Evolutionary conservation across 768 basidiomycete genomes (phyloP).

Genomic region (Pisolithus tinctorius): DNA sequence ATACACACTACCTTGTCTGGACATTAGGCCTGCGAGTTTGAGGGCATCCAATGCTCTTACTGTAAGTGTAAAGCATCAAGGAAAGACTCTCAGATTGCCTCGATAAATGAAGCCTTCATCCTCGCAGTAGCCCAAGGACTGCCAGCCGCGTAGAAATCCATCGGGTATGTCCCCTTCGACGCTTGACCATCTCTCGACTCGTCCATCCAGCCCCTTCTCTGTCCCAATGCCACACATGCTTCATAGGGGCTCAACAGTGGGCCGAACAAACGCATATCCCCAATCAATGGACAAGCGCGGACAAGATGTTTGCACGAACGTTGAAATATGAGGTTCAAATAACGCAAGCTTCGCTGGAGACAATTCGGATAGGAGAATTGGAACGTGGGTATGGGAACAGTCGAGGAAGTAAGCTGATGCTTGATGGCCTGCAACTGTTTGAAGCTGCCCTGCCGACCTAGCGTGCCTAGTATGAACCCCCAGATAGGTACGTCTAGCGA

Average conservation of each 20-base stretch:
- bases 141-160: conserved; percentile 92
- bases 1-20: not conserved
- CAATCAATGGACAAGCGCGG: conserved; percentile 96
- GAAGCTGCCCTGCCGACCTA: conserved; percentile 91
- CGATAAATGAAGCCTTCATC: conserved; percentile 41
- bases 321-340: conserved; percentile 73
- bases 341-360: conserved; percentile 90
- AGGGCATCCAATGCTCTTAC: not conserved
- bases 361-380: conserved; percentile 93
- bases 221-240: conserved; percentile 72
- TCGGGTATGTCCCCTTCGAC: conserved; percentile 57
- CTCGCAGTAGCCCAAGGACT: conserved; percentile 72
- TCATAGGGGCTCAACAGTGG: conserved; percentile 92
- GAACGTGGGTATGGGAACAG: conserved; percentile 63
- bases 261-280: conserved; percentile 92
- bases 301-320: conserved; percentile 95
- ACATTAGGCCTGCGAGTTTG: not conserved
- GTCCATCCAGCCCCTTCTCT: conserved; percentile 61
- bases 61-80: not conserved
- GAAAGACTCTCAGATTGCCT: not conserved
- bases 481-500: conserved; percentile 39
- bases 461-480: conserved; percentile 91
- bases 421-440: conserved; percentile 84
- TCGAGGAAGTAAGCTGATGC: conserved; percentile 53
- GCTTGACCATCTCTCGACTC: conserved; percentile 16